phyloP scores from a whole-genome alignment of 176 grass and related monocot genomes.

The Secale cereale region DNA sequence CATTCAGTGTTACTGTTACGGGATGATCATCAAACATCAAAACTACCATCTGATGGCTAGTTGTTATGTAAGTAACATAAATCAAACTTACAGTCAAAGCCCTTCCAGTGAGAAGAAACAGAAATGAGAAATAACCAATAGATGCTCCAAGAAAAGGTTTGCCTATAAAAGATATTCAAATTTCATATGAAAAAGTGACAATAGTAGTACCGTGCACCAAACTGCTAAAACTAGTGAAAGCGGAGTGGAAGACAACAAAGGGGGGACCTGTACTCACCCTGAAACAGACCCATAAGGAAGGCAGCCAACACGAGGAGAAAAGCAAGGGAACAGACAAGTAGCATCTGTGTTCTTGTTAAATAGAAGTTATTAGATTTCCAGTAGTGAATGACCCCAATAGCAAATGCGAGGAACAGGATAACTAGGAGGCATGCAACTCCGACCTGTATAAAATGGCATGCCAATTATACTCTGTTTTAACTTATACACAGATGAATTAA shows the following conservation, averaged over 20 bases:
- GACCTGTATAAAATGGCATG: constrained; percentile 59
- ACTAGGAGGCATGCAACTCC: constrained; percentile 89
- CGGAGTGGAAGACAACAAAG: background rate
- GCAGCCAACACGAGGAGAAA: constrained; percentile 92
- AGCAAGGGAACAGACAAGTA: constrained; percentile 86
- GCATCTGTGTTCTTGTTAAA: constrained; percentile 94
- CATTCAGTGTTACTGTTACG: constrained; percentile 2
- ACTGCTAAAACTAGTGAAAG: constrained; percentile 4
- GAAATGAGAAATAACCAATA: constrained; percentile 97
- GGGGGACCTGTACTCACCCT: constrained; percentile 49
- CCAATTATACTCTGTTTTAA: constrained; percentile 21
- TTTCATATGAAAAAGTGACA: constrained; percentile 21
- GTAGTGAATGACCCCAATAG: constrained; percentile 91
- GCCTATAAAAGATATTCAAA: constrained; percentile 31
- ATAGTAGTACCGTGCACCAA: background rate
- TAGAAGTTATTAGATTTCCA: constrained; percentile 99
- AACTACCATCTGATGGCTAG: background rate
- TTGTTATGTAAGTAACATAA: constrained; percentile 37
- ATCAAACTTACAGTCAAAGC: constrained; percentile 88
- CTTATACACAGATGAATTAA: background rate
- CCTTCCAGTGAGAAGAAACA: constrained; percentile 98
- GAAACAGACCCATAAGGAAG: constrained; percentile 90
- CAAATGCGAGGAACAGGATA: constrained; percentile 84
- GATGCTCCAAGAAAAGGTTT: constrained; percentile 98
- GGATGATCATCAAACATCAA: constrained; percentile 1